Conservation (phyloP, 495 filamentous ascomycete species). For the Corynascus novoguineensis region DNA sequence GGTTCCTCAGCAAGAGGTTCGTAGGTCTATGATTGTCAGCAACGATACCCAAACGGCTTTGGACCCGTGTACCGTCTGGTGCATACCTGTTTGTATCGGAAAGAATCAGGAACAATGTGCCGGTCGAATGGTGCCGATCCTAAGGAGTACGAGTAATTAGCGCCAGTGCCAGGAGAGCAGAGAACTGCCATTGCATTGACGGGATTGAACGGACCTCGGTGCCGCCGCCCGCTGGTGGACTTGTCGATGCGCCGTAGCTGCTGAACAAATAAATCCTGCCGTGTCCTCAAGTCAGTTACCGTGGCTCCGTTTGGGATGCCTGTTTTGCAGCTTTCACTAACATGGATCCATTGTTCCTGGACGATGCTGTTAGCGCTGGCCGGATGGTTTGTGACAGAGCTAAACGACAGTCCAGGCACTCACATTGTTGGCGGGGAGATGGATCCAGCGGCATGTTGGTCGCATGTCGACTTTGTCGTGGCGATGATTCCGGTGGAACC, state of each 20-base stretch:
- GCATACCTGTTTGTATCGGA: conserved; percentile 7
- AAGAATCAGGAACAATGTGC: neutral
- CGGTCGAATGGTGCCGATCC: neutral
- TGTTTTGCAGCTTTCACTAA: neutral
- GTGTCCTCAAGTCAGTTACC: neutral
- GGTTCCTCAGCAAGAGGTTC: neutral
- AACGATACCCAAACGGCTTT: neutral
- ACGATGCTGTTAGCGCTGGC: neutral
- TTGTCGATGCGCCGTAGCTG: conserved; percentile 4
- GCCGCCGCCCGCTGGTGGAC: neutral
- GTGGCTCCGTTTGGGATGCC: neutral
- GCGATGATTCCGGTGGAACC: neutral
- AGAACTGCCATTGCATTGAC: neutral
- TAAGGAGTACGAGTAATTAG: neutral
- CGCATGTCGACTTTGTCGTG: neutral
- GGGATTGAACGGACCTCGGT: neutral
- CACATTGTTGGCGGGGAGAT: conserved; percentile 10
- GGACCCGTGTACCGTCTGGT: neutral
- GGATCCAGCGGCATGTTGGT: conserved; percentile 8
- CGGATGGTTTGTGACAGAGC: neutral
- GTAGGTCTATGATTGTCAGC: neutral
- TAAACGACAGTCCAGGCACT: neutral
- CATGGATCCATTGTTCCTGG: neutral
- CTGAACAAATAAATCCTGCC: conserved; percentile 1
- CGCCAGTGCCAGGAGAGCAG: neutral